Base-by-base conservation (phyloP, 1,284 basidiomycete genomes). In the Pseudozyma sp. region DNA sequence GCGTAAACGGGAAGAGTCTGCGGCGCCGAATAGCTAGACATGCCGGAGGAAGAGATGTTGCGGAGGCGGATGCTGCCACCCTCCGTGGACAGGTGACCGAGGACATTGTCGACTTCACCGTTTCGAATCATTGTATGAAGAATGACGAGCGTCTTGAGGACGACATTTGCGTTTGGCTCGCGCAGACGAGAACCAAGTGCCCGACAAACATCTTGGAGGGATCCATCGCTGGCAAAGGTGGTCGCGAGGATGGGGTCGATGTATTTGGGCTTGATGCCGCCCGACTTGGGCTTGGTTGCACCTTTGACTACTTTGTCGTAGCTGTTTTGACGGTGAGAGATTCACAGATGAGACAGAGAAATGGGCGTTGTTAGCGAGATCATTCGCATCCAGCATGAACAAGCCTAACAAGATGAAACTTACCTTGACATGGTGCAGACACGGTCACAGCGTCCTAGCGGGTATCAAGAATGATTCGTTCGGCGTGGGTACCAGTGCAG, bases 51-150 rank as follows among this genome's bases (percentile, higher is more conserved):
- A 14, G 66, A 31, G 8, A 97, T 91, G 80, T 93, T 93, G 63
- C 90, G 89, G 54, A 97, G 87, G 59, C 90, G 90, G 47, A 98
- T 87, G 14, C 92, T 88, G 78, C 96, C 93, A 36, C 61, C 52
- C 18, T 83, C 80, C 11, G 69, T 60, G 5, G 93, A 91, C 18
- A 97, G 89, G 83, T 93, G 92, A 12, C 89, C 88, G 38, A 98
- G 89, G 8, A 98, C 90, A 78, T 94, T 92, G 87, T 97, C 94
- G 14, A 95, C 95, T 13, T 93, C 89, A 16, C 95, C 95, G 68
- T 94, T 93, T 35, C 95, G 90, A 82, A 99, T 93, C 91, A 99
- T 93, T 36, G 92, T 94, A 85, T 99, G 96, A 19, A 98, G 87
- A 7, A 97, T 93, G 80, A 99, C 91, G 77, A 99, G 88, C 0